Evolutionary conservation across 1,284 basidiomycete genomes (phyloP).

Genomic region (Coniferiporia weirii): DNA sequence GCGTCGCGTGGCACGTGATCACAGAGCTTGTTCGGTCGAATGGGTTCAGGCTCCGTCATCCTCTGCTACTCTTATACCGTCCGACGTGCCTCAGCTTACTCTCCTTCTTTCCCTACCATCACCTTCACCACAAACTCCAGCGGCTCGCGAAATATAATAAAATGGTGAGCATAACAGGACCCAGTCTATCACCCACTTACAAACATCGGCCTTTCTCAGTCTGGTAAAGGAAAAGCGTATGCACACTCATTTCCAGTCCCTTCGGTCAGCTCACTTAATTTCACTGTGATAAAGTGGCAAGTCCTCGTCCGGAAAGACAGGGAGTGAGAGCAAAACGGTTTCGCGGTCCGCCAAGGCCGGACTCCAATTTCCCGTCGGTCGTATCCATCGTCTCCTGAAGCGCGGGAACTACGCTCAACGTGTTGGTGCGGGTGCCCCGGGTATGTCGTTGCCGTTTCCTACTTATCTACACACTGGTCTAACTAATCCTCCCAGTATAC

Average conservation of each 20-base stretch:
- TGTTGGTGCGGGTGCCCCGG: conserved; percentile 67
- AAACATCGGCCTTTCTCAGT: conserved; percentile 11
- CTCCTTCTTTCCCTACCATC: conserved; percentile 4
- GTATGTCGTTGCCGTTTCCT: conserved; percentile 36
- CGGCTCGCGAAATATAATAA: conserved; percentile 2
- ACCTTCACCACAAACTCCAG: conserved; percentile 17
- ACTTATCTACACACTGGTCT: neutral
- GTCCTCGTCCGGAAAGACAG: conserved; percentile 50
- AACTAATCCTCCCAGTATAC: conserved; percentile 53
- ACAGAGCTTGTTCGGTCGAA: neutral
- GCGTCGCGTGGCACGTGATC: neutral
- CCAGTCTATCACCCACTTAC: conserved; percentile 11
- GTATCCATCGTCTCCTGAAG: conserved; percentile 83
- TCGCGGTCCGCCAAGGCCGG: conserved; percentile 77
- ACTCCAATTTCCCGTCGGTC: conserved; percentile 82
- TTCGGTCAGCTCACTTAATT: neutral
- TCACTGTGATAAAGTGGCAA: conserved; percentile 38
- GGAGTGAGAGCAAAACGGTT: conserved; percentile 44
- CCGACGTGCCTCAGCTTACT: neutral
- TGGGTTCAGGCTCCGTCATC: neutral
- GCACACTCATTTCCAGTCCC: neutral
- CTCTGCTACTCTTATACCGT: neutral
- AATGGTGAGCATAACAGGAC: conserved; percentile 19
- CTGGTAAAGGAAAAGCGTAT: conserved; percentile 23
- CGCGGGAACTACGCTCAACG: conserved; percentile 75